These are phyloP conservation scores for Candida lessepsii DNA, from an alignment of 805 yeast species.

Conservation along the genomic window DNA sequence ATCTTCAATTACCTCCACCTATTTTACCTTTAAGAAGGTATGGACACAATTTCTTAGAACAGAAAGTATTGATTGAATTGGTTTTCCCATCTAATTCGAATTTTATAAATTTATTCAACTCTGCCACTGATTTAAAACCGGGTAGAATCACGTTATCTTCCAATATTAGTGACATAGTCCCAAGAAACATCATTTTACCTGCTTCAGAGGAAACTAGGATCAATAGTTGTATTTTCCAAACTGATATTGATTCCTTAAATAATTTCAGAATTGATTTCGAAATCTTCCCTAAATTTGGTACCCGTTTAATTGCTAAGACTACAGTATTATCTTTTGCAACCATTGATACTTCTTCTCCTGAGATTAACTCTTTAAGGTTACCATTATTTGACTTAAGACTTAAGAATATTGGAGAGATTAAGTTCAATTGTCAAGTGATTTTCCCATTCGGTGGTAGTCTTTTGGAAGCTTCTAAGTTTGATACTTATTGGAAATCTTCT, in stretches of 20 bases:
- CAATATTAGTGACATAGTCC: slow-evolving; percentile 74
- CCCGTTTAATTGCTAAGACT: slow-evolving; percentile 85
- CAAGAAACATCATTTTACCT: slow-evolving; percentile 82
- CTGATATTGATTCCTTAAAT: slow-evolving; percentile 62
- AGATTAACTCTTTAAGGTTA: slow-evolving; percentile 44
- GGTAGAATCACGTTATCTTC: slow-evolving; percentile 85
- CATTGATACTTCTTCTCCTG: slow-evolving; percentile 40
- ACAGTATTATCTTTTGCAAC: slow-evolving; percentile 63
- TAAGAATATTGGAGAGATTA: slow-evolving; percentile 76
- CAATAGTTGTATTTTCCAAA: slow-evolving; percentile 72
- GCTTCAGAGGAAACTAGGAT: slow-evolving; percentile 54
- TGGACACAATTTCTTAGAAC: slow-evolving; percentile 94
- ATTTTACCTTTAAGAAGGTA: slow-evolving; percentile 89
- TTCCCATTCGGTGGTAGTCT: slow-evolving; percentile 85
- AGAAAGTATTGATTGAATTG: slow-evolving; percentile 79
- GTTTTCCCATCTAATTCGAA: slow-evolving; percentile 52
- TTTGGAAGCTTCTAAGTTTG: slow-evolving; percentile 86
- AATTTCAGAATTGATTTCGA: slow-evolving; percentile 81
- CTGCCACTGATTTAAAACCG: slow-evolving; percentile 50
- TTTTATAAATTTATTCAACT: slow-evolving; percentile 48
- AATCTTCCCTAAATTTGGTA: slow-evolving; percentile 91
- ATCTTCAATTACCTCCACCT: slow-evolving; percentile 91
- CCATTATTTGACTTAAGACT: slow-evolving; percentile 83
- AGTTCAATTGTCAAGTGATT: slow-evolving; percentile 76
- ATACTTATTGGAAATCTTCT: slow-evolving; percentile 92